A percentile compares a stretch with the other conserved stretches of the same genome.
Conservation (phyloP, 2,329 filamentous ascomycete genomes). For the Aquanectria penicillioides region DNA sequence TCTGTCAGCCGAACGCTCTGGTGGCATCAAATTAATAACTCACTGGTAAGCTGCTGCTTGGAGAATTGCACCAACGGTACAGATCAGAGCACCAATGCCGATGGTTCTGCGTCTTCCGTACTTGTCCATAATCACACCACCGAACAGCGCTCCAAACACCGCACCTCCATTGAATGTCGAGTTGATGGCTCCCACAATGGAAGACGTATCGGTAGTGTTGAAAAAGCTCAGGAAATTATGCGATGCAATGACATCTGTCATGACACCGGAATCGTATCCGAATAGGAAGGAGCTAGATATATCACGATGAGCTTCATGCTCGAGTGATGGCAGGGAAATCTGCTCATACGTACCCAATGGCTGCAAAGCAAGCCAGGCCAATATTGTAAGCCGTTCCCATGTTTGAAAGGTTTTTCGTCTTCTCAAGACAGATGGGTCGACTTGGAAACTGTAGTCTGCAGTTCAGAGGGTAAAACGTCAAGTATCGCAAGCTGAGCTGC, state of each 20-base stretch:
- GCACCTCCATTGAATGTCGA: conserved; percentile 59
- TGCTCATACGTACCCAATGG: conserved; percentile 47
- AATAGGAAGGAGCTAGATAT: conserved; percentile 52
- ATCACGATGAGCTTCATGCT: conserved; percentile 1
- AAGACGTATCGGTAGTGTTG: conserved; percentile 54
- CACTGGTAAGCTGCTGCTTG: conserved; percentile 58
- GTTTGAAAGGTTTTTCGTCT: conserved; percentile 7
- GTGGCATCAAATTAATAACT: conserved; percentile 46
- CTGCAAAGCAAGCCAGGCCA: conserved; percentile 51
- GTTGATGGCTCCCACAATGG: conserved; percentile 66
- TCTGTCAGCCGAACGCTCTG: conserved; percentile 58
- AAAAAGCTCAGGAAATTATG: conserved; percentile 63
- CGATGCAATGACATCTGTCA: conserved; percentile 63
- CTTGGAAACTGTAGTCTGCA: neutral
- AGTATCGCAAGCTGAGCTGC: no score
- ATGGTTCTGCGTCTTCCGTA: conserved; percentile 65
- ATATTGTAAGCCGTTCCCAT: conserved; percentile 55
- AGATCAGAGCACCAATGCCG: conserved; percentile 62
- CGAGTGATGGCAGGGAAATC: neutral
- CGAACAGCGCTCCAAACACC: conserved; percentile 38
- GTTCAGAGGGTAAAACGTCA: neutral
- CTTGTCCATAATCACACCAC: conserved; percentile 60
- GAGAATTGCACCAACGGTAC: conserved; percentile 61
- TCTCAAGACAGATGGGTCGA: neutral
- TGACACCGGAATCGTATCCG: conserved; percentile 50